These are phyloP conservation scores for Alternaria alternata DNA, from an alignment of 2,329 filamentous ascomycete genomes.

Conservation along the genomic window DNA sequence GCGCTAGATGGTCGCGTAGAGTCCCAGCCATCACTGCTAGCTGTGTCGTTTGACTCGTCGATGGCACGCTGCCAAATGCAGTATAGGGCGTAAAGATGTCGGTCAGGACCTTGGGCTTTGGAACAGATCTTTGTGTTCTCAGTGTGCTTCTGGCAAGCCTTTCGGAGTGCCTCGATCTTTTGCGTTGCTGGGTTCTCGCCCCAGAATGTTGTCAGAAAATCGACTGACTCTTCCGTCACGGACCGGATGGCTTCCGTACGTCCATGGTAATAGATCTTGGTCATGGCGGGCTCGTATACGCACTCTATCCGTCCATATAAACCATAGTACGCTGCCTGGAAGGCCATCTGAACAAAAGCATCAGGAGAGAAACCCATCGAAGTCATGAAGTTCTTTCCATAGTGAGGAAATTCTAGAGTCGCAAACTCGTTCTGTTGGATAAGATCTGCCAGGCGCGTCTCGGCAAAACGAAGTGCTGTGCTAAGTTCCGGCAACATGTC, in stretches of 20 bases:
- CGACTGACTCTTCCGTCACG: conserved; percentile 81
- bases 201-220: conserved; percentile 95
- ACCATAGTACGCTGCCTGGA: conserved; percentile 97
- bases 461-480: conserved; percentile 91
- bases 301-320: conserved; percentile 93
- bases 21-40: conserved; percentile 63
- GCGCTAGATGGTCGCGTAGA: conserved; percentile 61
- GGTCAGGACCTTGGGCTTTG: conserved; percentile 88
- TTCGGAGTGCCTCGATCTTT: conserved; percentile 86
- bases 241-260: conserved; percentile 92
- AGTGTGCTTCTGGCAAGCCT: conserved; percentile 84
- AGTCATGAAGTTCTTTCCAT: conserved; percentile 97
- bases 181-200: conserved; percentile 81
- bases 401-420: conserved; percentile 85
- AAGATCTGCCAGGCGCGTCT: conserved; percentile 90
- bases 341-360: conserved; percentile 98
- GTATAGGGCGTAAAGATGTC: conserved; percentile 92
- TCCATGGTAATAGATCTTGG: conserved; percentile 90
- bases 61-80: conserved; percentile 92
- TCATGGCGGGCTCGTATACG: conserved; percentile 98
- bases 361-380: conserved; percentile 97
- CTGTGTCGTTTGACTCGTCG: conserved; percentile 71
- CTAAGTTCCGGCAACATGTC: conserved; percentile 92
- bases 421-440: conserved; percentile 97
- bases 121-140: conserved; percentile 82